phyloP scores from a whole-genome alignment of 2,329 filamentous ascomycete genomes.

The Microsporum audouinii region DNA sequence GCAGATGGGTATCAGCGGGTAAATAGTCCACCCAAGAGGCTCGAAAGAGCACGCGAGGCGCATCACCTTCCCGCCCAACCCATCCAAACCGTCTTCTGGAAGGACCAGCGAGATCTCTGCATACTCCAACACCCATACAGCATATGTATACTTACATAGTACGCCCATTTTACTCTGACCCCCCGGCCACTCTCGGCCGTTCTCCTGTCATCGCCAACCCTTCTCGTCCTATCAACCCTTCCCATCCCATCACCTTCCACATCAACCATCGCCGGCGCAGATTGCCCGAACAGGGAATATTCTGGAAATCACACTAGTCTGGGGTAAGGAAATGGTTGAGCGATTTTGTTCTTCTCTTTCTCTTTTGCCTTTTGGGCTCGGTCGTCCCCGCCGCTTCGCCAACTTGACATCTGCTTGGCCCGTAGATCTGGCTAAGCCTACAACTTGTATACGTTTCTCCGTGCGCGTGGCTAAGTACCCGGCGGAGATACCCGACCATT shows the following conservation, averaged over 20 bases:
- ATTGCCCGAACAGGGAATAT: conserved; percentile 2
- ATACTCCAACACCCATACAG: too few species aligned
- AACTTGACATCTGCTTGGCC: background rate
- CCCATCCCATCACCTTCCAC: background rate
- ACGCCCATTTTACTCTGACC: background rate
- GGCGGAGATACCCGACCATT: background rate
- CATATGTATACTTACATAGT: background rate
- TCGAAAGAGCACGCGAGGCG: background rate
- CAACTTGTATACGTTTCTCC: too few species aligned
- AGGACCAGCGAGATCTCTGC: background rate
- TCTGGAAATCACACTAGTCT: background rate
- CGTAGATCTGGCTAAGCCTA: too few species aligned
- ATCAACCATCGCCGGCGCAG: background rate
- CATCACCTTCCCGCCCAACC: background rate
- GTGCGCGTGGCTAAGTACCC: background rate
- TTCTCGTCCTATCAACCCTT: background rate
- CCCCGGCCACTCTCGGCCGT: background rate
- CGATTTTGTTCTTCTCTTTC: background rate
- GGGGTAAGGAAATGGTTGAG: background rate
- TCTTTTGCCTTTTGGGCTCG: background rate
- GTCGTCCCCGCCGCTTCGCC: background rate
- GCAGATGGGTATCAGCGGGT: background rate
- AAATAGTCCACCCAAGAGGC: background rate
- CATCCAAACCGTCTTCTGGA: background rate
- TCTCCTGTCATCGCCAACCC: background rate